Evolutionary conservation across 306 rosid species (phyloP).

Genomic region (Vicia faba): DNA sequence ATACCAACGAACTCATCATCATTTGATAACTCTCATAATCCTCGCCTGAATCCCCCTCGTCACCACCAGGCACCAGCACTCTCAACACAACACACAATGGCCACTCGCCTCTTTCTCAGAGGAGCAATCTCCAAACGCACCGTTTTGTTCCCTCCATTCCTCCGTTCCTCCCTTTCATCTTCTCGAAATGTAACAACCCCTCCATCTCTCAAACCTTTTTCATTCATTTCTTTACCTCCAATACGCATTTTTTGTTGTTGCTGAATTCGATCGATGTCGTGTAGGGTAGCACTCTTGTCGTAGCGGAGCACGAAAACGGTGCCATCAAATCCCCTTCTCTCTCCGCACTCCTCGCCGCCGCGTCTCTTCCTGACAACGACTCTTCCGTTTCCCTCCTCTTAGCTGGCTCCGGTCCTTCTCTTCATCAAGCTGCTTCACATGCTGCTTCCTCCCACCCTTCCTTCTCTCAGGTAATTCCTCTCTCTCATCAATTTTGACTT

Average conservation of each 20-base stretch:
- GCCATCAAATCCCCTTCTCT: slow-evolving; percentile 63
- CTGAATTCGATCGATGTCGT: slow-evolving; percentile 38
- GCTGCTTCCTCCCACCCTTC: slow-evolving; percentile 80
- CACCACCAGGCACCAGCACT: neutral
- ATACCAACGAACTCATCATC: neutral
- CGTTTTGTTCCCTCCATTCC: slow-evolving; percentile 39
- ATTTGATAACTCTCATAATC: neutral
- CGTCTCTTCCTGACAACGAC: slow-evolving; percentile 49
- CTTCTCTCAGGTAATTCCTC: slow-evolving; percentile 57
- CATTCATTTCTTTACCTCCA: slow-evolving; percentile 17
- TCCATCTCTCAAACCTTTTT: slow-evolving; percentile 6
- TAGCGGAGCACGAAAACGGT: slow-evolving; percentile 85
- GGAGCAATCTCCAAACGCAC: slow-evolving; percentile 57
- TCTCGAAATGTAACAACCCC: slow-evolving; percentile 54
- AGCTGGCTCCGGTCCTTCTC: slow-evolving; percentile 85
- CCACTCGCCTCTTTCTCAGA: slow-evolving; percentile 48
- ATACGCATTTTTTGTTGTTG: neutral
- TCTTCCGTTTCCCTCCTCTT: slow-evolving; percentile 70
- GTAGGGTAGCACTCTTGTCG: slow-evolving; percentile 81
- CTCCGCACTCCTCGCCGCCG: slow-evolving; percentile 77
- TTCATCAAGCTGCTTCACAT: slow-evolving; percentile 70
- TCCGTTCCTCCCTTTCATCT: slow-evolving; percentile 37
- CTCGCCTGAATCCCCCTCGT: no score
- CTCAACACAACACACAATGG: slow-evolving; percentile 44
- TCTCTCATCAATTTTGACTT: neutral